A percentile compares a stretch with the other conserved stretches of the same genome.
These are phyloP conservation scores for Blepharisma undulans DNA, from an alignment of 169 alveolate species.

Conservation along the genomic window DNA sequence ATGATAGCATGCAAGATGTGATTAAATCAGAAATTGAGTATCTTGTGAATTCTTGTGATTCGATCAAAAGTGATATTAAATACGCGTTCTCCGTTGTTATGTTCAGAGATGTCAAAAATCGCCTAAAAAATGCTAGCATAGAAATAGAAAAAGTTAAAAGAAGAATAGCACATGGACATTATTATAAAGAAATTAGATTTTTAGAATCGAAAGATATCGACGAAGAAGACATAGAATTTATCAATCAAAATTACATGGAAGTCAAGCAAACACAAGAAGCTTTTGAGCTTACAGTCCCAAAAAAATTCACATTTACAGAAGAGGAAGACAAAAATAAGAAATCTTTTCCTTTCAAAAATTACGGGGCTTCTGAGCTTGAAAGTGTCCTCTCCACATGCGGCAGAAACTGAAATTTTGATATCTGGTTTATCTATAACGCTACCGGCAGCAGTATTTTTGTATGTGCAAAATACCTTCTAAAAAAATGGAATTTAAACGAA, in stretches of 20 bases:
- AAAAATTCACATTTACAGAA: background rate
- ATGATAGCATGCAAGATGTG: background rate
- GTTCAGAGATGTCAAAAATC: slow-evolving; percentile 27
- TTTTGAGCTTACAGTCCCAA: background rate
- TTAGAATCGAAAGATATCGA: background rate
- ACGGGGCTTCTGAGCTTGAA: background rate
- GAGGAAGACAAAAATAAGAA: background rate
- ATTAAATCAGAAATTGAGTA: slow-evolving; percentile 3
- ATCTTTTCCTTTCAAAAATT: background rate
- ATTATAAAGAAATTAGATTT: background rate
- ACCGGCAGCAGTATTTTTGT: background rate
- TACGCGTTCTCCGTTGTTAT: background rate
- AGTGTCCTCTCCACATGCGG: background rate
- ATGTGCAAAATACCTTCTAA: background rate
- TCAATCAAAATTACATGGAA: background rate
- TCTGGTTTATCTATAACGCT: background rate
- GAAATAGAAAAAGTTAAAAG: slow-evolving; percentile 5
- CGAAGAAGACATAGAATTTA: slow-evolving; percentile 27
- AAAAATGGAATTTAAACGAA: background rate
- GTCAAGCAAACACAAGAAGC: background rate
- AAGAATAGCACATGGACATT: background rate
- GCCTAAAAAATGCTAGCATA: background rate
- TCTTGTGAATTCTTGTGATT: slow-evolving; percentile 7
- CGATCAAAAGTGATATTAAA: slow-evolving; percentile 1
- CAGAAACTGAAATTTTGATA: slow-evolving; percentile 25